Conservation (phyloP, 176 grass and related monocot genomes). For the Olyra latifolia region DNA sequence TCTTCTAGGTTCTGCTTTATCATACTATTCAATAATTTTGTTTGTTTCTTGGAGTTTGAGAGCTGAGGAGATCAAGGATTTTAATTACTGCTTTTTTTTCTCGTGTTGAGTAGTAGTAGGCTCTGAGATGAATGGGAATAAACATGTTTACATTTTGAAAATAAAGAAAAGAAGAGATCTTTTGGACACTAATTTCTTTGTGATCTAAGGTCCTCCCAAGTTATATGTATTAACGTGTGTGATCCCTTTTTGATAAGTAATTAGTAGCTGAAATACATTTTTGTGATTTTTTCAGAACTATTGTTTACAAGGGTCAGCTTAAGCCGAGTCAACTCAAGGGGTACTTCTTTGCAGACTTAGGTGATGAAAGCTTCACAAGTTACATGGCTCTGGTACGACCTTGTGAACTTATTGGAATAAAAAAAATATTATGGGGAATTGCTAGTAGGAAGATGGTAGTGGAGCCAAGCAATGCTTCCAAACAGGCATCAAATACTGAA, state of each 20-base stretch:
- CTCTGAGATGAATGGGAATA: neutral
- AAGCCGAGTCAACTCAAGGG: constrained; percentile 67
- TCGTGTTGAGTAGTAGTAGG: neutral
- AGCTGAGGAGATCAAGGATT: neutral
- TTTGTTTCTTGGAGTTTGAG: neutral
- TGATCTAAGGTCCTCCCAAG: neutral
- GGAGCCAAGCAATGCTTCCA: constrained; percentile 18
- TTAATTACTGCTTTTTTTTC: neutral
- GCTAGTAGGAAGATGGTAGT: constrained; percentile 17
- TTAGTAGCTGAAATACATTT: neutral
- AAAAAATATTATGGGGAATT: neutral
- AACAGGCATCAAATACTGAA: neutral
- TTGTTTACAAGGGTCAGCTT: constrained; percentile 90
- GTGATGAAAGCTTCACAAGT: constrained; percentile 72
- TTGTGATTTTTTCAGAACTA: constrained; percentile 50
- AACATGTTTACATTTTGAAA: neutral
- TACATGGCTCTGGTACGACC: constrained; percentile 83
- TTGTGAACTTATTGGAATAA: constrained; percentile 5
- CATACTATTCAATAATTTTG: neutral
- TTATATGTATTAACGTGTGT: neutral
- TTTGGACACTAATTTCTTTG: neutral
- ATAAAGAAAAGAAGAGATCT: neutral
- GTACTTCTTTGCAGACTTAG: constrained; percentile 86
- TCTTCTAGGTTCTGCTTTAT: constrained; percentile 67
- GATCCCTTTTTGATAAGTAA: neutral